Evolutionary conservation across 139 green algal species (phyloP).

Genomic region (Mychonastes homosphaera): DNA sequence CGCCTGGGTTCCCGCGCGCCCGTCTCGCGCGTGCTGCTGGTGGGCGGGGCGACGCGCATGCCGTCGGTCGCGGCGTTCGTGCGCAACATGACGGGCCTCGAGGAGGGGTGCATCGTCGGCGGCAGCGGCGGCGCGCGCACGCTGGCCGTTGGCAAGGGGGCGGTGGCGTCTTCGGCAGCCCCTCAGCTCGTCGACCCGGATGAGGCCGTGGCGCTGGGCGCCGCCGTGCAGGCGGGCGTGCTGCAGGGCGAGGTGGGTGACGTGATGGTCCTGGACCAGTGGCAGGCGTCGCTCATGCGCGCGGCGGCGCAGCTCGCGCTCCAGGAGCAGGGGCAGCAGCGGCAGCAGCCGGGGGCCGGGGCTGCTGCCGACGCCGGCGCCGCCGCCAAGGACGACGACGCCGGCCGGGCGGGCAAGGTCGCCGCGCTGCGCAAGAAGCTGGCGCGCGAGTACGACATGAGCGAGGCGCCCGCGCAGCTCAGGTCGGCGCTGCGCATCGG

Average conservation of each 20-base stretch:
- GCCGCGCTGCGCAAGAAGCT: no score
- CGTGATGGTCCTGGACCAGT: slow-evolving; percentile 72
- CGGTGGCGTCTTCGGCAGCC: no score
- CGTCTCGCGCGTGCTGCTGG: slow-evolving; percentile 64
- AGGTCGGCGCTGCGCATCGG: no score
- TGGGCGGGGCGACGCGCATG: slow-evolving; percentile 80
- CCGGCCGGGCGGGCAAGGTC: no score
- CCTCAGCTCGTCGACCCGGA: slow-evolving; percentile 83
- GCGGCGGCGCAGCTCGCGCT: slow-evolving; percentile 51
- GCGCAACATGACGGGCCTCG: slow-evolving; percentile 72
- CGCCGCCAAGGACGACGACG: no score
- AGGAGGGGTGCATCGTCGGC: slow-evolving; percentile 16
- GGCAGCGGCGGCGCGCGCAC: no score
- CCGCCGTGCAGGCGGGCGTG: slow-evolving; percentile 71
- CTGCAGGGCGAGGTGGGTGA: slow-evolving; percentile 61
- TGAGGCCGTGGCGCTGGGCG: slow-evolving; percentile 72
- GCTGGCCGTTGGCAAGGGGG: no score
- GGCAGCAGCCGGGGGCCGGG: no score
- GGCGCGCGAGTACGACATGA: no score
- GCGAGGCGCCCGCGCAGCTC: no score
- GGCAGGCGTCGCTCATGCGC: slow-evolving; percentile 68
- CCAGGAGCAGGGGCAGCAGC: no score
- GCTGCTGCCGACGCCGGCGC: no score
- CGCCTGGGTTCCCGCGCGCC: slow-evolving; percentile 21
- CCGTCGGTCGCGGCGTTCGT: slow-evolving; percentile 63